Evolutionary conservation across 1,284 basidiomycete species (phyloP).

Genomic region (Cutaneotrichosporon dermatis): DNA sequence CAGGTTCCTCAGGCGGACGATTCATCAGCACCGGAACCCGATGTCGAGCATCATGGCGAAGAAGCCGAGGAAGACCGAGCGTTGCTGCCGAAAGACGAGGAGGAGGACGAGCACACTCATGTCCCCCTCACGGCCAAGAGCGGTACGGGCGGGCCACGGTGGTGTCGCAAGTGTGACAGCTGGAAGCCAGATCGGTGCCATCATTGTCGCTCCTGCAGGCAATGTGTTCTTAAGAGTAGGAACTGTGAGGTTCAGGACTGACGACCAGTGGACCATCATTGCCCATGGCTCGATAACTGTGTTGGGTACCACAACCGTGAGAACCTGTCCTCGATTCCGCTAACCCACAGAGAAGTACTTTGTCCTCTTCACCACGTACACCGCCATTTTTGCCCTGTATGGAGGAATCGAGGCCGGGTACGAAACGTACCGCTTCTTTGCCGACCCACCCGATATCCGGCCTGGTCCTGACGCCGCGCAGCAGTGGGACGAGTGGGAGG

Average conservation of each 20-base stretch:
- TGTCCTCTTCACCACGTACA: slow-evolving; percentile 69
- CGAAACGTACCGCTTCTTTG: slow-evolving; percentile 64
- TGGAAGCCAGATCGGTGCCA: slow-evolving; percentile 76
- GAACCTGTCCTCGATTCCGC: slow-evolving; percentile 1
- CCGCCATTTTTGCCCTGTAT: slow-evolving; percentile 64
- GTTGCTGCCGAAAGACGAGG: slow-evolving; percentile 10
- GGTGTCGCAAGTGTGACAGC: slow-evolving; percentile 45
- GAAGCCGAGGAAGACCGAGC: slow-evolving; percentile 9
- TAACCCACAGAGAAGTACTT: slow-evolving; percentile 62
- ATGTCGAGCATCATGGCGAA: neutral
- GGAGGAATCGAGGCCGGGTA: slow-evolving; percentile 57
- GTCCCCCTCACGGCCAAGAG: slow-evolving; percentile 33
- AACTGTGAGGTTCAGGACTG: neutral
- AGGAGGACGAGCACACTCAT: neutral
- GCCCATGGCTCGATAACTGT: slow-evolving; percentile 79
- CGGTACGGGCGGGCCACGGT: slow-evolving; percentile 34
- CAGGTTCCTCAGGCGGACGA: too few relatives aligned
- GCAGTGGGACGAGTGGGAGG: slow-evolving; percentile 6
- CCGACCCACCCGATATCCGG: slow-evolving; percentile 42
- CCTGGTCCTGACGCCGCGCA: neutral
- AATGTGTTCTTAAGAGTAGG: slow-evolving; percentile 82
- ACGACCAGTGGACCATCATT: slow-evolving; percentile 67
- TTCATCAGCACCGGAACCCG: neutral
- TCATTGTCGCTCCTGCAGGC: slow-evolving; percentile 70
- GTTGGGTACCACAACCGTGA: slow-evolving; percentile 71